Conservation (phyloP, 148 eudicot species). For the Beta vulgaris region DNA sequence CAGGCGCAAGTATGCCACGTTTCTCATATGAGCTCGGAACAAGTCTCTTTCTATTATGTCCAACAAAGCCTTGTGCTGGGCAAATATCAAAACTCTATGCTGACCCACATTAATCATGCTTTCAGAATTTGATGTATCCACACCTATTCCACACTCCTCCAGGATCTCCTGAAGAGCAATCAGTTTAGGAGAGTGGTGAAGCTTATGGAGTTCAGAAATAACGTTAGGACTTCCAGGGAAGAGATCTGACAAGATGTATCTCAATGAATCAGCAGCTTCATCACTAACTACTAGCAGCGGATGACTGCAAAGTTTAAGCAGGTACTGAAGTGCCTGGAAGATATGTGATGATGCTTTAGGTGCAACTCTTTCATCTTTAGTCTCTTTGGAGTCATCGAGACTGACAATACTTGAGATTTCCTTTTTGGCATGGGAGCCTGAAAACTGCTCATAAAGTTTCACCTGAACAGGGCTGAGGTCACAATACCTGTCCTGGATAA, state of each 20-base stretch:
- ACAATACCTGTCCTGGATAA: slow-evolving; percentile 97
- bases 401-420: slow-evolving; percentile 78
- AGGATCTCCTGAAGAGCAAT: slow-evolving; percentile 95
- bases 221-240: slow-evolving; percentile 53
- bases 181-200: slow-evolving; percentile 95
- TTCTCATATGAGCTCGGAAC: slow-evolving; percentile 85
- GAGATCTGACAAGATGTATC: slow-evolving; percentile 48
- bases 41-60: slow-evolving; percentile 90
- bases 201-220: slow-evolving; percentile 72
- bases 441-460: slow-evolving; percentile 90
- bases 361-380: slow-evolving; percentile 49
- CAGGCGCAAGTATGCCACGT: slow-evolving; percentile 82
- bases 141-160: slow-evolving; percentile 98
- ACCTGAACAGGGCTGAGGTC: slow-evolving; percentile 88
- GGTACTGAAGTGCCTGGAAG: slow-evolving; percentile 94
- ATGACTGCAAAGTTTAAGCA: slow-evolving; percentile 97
- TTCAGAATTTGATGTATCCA: slow-evolving; percentile 70
- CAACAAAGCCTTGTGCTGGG: slow-evolving; percentile 93
- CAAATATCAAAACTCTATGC: slow-evolving; percentile 97
- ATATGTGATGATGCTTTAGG: slow-evolving; percentile 87
- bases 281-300: slow-evolving; percentile 88
- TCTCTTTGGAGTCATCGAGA: slow-evolving; percentile 48
- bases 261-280: slow-evolving; percentile 58
- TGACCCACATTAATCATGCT: slow-evolving; percentile 72
- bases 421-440: slow-evolving; percentile 77